Evolutionary conservation across 495 filamentous ascomycete genomes (phyloP).

Genomic region (Pyronema omphalodes): DNA sequence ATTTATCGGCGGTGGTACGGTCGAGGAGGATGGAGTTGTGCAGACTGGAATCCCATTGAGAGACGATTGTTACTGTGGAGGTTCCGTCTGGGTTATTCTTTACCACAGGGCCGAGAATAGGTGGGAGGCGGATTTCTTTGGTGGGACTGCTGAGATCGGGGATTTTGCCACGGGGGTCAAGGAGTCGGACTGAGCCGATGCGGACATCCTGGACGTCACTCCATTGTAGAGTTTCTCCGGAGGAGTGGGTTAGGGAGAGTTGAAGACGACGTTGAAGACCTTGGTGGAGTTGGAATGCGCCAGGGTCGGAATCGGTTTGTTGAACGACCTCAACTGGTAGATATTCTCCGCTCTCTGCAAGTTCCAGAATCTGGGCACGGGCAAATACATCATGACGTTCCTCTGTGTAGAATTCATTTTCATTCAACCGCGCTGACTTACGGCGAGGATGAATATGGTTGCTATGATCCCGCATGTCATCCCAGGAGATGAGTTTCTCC

Average conservation of each 20-base stretch:
- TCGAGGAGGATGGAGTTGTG: slow-evolving; percentile 82
- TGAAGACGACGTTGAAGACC: slow-evolving; percentile 79
- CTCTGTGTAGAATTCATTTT: slow-evolving; percentile 79
- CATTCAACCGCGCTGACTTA: slow-evolving; percentile 58
- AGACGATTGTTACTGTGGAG: slow-evolving; percentile 62
- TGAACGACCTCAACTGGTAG: slow-evolving; percentile 84
- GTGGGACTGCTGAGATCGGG: slow-evolving; percentile 54
- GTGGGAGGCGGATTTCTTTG: slow-evolving; percentile 57
- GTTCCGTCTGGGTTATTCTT: slow-evolving; percentile 79
- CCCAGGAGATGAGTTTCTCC: slow-evolving; percentile 95
- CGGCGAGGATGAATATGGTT: slow-evolving; percentile 33
- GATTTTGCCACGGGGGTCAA: slow-evolving; percentile 69
- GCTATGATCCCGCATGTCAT: slow-evolving; percentile 81
- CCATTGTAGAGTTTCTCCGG: slow-evolving; percentile 73
- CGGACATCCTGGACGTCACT: slow-evolving; percentile 55
- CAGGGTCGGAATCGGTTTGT: slow-evolving; percentile 57
- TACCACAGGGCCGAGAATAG: slow-evolving; percentile 54
- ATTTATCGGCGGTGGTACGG: slow-evolving; percentile 72
- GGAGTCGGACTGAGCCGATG: slow-evolving; percentile 58
- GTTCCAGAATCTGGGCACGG: slow-evolving; percentile 67
- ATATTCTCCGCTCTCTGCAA: slow-evolving; percentile 81
- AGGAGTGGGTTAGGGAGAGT: slow-evolving; percentile 73
- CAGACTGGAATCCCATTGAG: slow-evolving; percentile 91
- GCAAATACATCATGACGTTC: slow-evolving; percentile 89
- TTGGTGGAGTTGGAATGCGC: slow-evolving; percentile 87